Conservation (phyloP, 1,139 yeast genomes). For the Nakaseomyces kungkrabaensis region DNA sequence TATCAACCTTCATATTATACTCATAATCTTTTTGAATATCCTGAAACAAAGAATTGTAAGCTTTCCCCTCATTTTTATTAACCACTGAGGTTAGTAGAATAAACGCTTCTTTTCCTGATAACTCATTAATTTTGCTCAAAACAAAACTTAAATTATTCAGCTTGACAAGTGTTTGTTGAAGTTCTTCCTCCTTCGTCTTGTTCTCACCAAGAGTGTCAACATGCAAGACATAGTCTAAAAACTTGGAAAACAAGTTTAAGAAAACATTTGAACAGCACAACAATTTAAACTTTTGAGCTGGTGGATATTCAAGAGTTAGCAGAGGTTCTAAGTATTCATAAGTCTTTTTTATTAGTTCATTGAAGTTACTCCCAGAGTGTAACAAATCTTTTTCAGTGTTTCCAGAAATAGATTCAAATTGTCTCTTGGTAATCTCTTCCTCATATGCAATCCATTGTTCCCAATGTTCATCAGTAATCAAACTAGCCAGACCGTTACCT, state of each 20-base stretch:
- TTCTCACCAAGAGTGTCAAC: slow-evolving; percentile 36
- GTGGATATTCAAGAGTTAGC: slow-evolving; percentile 30
- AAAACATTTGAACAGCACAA: slow-evolving; percentile 64
- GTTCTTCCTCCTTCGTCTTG: slow-evolving; percentile 33
- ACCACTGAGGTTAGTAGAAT: slow-evolving; percentile 39
- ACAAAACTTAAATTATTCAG: slow-evolving; percentile 36
- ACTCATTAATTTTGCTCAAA: slow-evolving; percentile 48
- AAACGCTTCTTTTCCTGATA: slow-evolving; percentile 44
- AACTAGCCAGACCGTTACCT: slow-evolving; percentile 24
- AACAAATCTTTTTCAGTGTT: slow-evolving; percentile 44
- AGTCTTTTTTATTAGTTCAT: slow-evolving; percentile 50
- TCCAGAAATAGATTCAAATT: slow-evolving; percentile 50
- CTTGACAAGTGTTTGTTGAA: slow-evolving; percentile 29
- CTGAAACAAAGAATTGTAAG: slow-evolving; percentile 20
- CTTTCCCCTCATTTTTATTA: slow-evolving; percentile 30
- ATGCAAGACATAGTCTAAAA: slow-evolving; percentile 41
- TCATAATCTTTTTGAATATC: slow-evolving; percentile 17
- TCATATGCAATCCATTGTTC: slow-evolving; percentile 65
- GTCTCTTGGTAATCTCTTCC: slow-evolving; percentile 41
- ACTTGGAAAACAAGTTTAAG: slow-evolving; percentile 50
- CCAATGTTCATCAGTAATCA: slow-evolving; percentile 28
- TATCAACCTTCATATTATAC: slow-evolving; percentile 15
- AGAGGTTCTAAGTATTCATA: slow-evolving; percentile 49
- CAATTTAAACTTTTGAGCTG: slow-evolving; percentile 44
- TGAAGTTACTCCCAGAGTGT: slow-evolving; percentile 41